Evolutionary conservation across 2,329 filamentous ascomycete genomes (phyloP).

Genomic region (Cercospora nicotianae): DNA sequence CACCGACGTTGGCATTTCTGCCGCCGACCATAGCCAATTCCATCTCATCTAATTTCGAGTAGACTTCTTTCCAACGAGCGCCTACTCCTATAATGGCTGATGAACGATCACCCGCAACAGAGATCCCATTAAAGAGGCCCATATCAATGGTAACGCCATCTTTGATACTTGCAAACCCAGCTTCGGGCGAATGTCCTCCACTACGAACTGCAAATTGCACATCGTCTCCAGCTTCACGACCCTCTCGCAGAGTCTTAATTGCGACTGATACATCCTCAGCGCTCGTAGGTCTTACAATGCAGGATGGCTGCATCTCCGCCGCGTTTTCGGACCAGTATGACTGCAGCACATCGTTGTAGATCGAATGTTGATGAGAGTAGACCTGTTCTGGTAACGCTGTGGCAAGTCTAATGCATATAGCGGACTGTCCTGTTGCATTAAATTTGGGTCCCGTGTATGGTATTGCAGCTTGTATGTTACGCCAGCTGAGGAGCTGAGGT

Average conservation of each 20-base stretch:
- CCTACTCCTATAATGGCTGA: slow-evolving; percentile 50
- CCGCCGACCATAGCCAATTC: slow-evolving; percentile 45
- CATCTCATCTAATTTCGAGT: slow-evolving; percentile 42
- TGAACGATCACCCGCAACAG: slow-evolving; percentile 37
- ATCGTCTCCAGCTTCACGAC: not conserved
- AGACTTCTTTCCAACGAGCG: slow-evolving; percentile 49
- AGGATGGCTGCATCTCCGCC: slow-evolving; percentile 7
- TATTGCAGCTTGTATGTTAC: not conserved
- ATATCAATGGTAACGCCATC: slow-evolving; percentile 48
- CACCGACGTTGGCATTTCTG: slow-evolving; percentile 32
- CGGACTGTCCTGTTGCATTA: not conserved
- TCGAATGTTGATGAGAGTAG: not conserved
- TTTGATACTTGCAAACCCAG: slow-evolving; percentile 22
- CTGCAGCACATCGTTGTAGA: not conserved
- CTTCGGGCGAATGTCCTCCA: slow-evolving; percentile 12
- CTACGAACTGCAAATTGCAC: not conserved
- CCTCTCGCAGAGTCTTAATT: slow-evolving; percentile 8
- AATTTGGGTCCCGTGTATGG: not conserved
- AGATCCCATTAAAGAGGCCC: slow-evolving; percentile 42
- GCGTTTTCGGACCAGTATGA: slow-evolving; percentile 1
- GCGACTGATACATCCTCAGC: slow-evolving; percentile 14
- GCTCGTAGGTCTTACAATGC: slow-evolving; percentile 15
- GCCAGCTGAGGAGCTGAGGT: not conserved
- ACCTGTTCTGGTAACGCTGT: not conserved
- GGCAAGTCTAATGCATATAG: not conserved